A percentile compares a stretch with the other conserved stretches of the same genome.
Conservation (phyloP, 495 filamentous ascomycete genomes). For the Letharia columbiana region DNA sequence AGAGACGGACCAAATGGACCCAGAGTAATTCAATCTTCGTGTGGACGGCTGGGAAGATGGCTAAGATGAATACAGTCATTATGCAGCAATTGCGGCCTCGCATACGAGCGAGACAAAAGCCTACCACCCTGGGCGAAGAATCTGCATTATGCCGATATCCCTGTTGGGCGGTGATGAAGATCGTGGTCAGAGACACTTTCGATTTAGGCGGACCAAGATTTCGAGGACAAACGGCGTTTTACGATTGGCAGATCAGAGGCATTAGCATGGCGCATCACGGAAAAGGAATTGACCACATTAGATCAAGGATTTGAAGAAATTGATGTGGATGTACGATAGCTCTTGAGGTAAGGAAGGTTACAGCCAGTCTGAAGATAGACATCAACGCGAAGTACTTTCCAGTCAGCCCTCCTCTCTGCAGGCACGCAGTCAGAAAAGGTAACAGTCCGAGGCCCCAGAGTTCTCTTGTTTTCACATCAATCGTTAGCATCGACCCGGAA, state of each 20-base stretch:
- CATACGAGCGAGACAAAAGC: constrained; percentile 78
- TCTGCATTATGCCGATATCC: constrained; percentile 54
- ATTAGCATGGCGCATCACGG: background rate
- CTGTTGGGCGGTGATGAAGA: constrained; percentile 30
- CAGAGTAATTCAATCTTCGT: constrained; percentile 51
- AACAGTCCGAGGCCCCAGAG: background rate
- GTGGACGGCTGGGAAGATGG: background rate
- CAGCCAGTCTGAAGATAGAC: background rate
- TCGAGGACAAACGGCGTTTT: background rate
- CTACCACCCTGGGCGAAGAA: constrained; percentile 77
- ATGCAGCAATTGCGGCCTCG: constrained; percentile 87
- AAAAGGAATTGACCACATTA: background rate
- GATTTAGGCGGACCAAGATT: background rate
- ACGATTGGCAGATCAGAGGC: background rate
- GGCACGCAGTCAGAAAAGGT: background rate
- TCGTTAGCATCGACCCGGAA: background rate
- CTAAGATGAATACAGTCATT: constrained; percentile 40
- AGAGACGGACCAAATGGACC: constrained; percentile 80
- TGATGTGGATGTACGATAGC: constrained; percentile 1
- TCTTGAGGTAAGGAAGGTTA: background rate
- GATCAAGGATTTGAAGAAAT: background rate
- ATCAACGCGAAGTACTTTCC: background rate
- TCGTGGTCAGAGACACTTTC: background rate
- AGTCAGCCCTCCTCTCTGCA: no score
- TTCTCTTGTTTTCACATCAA: background rate